phyloP scores from a whole-genome alignment of 768 basidiomycete species.

The Agaricus sinodeliciosus region DNA sequence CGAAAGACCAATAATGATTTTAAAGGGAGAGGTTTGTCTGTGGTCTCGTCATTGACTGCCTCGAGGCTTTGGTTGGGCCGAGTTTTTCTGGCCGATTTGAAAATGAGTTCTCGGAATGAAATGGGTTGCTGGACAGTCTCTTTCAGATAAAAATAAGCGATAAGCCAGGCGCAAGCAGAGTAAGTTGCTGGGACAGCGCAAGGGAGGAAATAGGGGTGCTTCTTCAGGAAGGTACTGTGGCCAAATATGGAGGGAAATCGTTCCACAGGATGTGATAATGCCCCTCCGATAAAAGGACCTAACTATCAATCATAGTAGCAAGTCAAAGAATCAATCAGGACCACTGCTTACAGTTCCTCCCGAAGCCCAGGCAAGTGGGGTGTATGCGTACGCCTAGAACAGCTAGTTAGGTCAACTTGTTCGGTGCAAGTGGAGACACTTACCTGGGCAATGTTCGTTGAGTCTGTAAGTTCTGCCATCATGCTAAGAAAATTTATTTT shows the following conservation, averaged over 20 bases:
- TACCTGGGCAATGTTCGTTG: constrained; percentile 58
- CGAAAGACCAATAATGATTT: constrained; percentile 42
- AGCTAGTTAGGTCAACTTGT: background rate
- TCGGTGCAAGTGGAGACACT: background rate
- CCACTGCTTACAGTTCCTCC: constrained; percentile 28
- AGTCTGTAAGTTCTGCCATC: constrained; percentile 68
- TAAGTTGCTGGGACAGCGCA: constrained; percentile 54
- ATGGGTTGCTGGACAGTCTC: constrained; percentile 28
- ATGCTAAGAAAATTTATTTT: constrained; percentile 32
- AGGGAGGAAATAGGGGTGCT: constrained; percentile 54
- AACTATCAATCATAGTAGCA: constrained; percentile 6
- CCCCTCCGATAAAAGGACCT: constrained; percentile 48
- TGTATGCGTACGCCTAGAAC: constrained; percentile 50
- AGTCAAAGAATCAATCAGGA: too few relatives aligned
- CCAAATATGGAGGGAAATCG: constrained; percentile 38
- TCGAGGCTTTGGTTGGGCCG: constrained; percentile 3
- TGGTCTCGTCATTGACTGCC: constrained; percentile 1
- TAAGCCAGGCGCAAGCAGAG: constrained; percentile 39
- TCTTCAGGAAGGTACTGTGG: constrained; percentile 31
- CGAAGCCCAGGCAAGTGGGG: constrained; percentile 46
- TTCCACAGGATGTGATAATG: constrained; percentile 41
- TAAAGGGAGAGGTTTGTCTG: constrained; percentile 39
- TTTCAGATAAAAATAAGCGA: constrained; percentile 39
- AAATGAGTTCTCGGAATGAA: constrained; percentile 11
- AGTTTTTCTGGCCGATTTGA: constrained; percentile 9